These are phyloP conservation scores for Emmonsiellopsis sp. DNA, from an alignment of 2,329 filamentous ascomycete genomes.

Conservation along the genomic window DNA sequence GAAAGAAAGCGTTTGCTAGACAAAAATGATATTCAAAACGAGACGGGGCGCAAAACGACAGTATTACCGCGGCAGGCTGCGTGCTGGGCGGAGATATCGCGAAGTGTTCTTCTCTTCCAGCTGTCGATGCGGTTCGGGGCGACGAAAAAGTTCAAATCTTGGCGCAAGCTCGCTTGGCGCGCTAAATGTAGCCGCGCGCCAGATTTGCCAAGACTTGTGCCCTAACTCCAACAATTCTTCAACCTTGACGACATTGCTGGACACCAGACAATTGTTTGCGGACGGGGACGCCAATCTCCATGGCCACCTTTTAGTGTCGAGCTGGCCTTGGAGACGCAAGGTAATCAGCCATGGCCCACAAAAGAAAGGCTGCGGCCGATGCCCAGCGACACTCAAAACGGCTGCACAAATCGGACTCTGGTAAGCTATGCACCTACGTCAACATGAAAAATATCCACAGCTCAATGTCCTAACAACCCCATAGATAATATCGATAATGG, in stretches of 20 bases:
- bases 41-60: background rate
- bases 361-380: constrained; percentile 25
- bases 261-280: background rate
- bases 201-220: constrained; percentile 6
- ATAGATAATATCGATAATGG: constrained; percentile 26
- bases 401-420: constrained; percentile 23
- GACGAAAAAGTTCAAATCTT: background rate
- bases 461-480: constrained; percentile 33
- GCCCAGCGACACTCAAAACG: constrained; percentile 21
- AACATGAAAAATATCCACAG: constrained; percentile 15
- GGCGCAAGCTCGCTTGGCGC: background rate
- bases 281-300: background rate
- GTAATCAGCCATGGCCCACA: constrained; percentile 22
- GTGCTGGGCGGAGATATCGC: background rate
- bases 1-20: constrained; percentile 5
- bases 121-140: background rate
- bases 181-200: background rate
- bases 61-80: too few relatives aligned
- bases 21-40: constrained; percentile 6
- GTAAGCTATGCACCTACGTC: constrained; percentile 11
- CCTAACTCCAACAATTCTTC: background rate
- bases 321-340: background rate
- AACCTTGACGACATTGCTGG: too few relatives aligned
- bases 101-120: background rate
- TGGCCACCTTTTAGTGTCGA: background rate